These are phyloP conservation scores for Suillus lakei DNA, from an alignment of 768 basidiomycete species.

Conservation along the genomic window DNA sequence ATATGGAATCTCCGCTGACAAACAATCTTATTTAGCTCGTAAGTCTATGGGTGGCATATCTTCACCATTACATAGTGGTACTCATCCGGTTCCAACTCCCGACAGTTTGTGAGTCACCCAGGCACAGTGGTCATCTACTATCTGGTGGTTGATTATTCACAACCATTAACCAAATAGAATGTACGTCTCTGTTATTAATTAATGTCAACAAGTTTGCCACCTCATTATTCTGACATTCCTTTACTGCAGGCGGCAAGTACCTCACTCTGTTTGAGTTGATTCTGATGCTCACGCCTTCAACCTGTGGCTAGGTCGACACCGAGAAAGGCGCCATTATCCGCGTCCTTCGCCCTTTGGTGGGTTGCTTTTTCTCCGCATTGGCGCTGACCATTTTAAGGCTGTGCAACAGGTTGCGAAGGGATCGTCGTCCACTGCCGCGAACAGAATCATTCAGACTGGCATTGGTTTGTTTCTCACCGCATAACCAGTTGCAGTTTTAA, in stretches of 20 bases:
- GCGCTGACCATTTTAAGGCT: background rate
- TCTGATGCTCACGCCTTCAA: background rate
- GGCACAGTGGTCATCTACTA: background rate
- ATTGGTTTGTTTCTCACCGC: background rate
- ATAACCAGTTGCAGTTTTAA: background rate
- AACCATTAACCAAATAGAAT: background rate
- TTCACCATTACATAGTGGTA: background rate
- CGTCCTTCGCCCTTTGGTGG: background rate
- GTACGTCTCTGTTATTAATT: background rate
- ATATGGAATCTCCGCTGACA: background rate
- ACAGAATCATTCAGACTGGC: background rate
- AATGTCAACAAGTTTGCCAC: background rate
- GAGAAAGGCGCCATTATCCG: accelerated
- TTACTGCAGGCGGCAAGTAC: background rate
- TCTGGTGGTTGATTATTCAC: background rate
- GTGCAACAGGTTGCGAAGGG: background rate
- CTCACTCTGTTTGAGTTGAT: background rate
- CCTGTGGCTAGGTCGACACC: accelerated
- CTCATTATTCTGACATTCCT: background rate
- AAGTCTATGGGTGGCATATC: background rate
- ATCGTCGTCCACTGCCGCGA: background rate
- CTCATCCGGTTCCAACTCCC: background rate
- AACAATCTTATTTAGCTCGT: background rate
- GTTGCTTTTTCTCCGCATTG: background rate
- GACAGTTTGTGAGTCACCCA: background rate